Evolutionary conservation across 2,329 filamentous ascomycete genomes (phyloP), one percentile per base, ranked within the genome.

Genomic region (Colletotrichum plurivorum): DNA sequence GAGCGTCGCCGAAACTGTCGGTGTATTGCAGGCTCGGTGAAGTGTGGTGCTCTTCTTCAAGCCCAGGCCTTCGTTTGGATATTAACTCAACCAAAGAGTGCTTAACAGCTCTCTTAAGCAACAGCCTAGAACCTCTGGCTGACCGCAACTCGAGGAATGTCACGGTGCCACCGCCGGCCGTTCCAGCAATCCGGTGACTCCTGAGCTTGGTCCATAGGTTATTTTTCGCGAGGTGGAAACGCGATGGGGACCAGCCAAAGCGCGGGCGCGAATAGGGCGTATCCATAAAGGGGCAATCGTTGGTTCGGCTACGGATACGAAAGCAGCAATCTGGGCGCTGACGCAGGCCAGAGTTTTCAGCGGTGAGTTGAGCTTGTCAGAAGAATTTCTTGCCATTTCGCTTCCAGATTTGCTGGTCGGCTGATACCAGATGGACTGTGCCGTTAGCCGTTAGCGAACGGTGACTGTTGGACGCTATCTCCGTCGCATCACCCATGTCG

Each of bases 181-280:
- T 51, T 31, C 49, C 49, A 20, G 43, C 18, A 41, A 36, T 18
- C 25, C 59, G 54, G 66, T 20, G 49, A 63, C 41, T 20, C 46
- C 4, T 18, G 64, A 51, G 66, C 62, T 69, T 55, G 62, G 62
- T 69, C 55, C 62, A 66, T 46, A 66, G 55, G 36, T 58, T 66
- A 69, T 66, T 64, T 62, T 43, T 22, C 16, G n/a, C 56, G 25
- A 31, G 39, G 62, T 66, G 51, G 62, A 60, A 66, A 69, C 55
- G 31, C 31, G 41, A 46, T 60, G 49, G 62, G 22, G 31, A 56
- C 59, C 59, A n/a, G 18, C 15, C 52, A 67, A 10, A 57, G 63
- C 43, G 51, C 36, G 36, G 27, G 51, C 51, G 16, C 41, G 41
- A 39, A 7, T 20, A 36, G 25, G 20, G 27, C 15, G 36, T 51